Evolutionary conservation across 164 flowering plant species (phyloP).

Genomic region (Umbellularia californica): DNA sequence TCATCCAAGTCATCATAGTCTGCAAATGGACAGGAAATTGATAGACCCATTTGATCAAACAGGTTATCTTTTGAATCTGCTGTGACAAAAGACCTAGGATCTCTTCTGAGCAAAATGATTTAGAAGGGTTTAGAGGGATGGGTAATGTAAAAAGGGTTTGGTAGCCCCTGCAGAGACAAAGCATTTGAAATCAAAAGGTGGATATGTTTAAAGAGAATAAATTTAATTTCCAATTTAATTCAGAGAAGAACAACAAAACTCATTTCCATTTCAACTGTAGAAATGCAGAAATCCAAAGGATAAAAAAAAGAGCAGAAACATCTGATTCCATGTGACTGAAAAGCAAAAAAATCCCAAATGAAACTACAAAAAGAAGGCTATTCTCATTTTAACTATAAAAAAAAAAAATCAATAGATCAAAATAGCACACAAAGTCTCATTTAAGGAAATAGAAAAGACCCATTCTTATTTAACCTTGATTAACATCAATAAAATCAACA

Average conservation of each 20-base stretch:
- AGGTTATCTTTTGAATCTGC: slow-evolving; percentile 6
- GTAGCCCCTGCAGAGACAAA: neutral
- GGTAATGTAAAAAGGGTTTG: neutral
- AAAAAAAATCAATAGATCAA: neutral
- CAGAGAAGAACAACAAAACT: neutral
- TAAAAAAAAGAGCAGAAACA: neutral
- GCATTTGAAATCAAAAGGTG: neutral
- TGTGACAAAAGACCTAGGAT: neutral
- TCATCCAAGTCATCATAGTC: slow-evolving; percentile 35
- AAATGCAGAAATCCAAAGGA: neutral
- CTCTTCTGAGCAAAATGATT: neutral
- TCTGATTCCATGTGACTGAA: neutral
- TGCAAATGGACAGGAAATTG: slow-evolving; percentile 56
- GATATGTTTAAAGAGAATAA: neutral
- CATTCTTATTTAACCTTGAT: neutral
- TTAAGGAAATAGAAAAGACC: neutral
- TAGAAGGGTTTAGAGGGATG: neutral
- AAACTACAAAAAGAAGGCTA: neutral
- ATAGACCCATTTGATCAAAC: slow-evolving; percentile 49
- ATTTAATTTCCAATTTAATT: too few species aligned
- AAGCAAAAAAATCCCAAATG: neutral
- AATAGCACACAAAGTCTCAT: neutral
- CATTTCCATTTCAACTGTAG: neutral
- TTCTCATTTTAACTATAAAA: too few species aligned
- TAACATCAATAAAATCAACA: neutral